phyloP scores from a whole-genome alignment of 257 asterid genomes.

The Lavandula angustifolia region DNA sequence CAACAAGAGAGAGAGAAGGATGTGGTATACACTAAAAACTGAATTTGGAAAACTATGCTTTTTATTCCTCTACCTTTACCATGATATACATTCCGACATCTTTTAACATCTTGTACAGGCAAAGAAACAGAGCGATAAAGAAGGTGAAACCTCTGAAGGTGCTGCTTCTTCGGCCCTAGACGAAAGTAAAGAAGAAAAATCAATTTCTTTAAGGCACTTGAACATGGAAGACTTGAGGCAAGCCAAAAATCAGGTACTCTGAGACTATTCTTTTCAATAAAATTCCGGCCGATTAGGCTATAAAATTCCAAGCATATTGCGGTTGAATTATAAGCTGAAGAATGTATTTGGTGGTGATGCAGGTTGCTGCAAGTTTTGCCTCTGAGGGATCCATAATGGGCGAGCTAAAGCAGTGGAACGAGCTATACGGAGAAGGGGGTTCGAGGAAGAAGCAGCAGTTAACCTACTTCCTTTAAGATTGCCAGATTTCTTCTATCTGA shows the following conservation, averaged over 20 bases:
- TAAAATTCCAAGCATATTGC: neutral
- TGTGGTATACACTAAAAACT: conserved; percentile 44
- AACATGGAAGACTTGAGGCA: conserved; percentile 92
- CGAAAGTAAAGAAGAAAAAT: conserved; percentile 55
- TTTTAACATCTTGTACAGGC: conserved; percentile 41
- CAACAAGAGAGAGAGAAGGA: conserved; percentile 74
- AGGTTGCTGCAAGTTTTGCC: conserved; percentile 97
- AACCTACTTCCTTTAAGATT: conserved; percentile 71
- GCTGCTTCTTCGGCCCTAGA: conserved; percentile 45
- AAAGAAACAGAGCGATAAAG: conserved; percentile 48
- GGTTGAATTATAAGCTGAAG: neutral
- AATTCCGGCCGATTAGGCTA: neutral
- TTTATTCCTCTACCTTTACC: neutral
- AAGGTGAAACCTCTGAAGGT: conserved; percentile 49
- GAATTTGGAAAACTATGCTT: conserved; percentile 26
- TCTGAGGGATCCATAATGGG: conserved; percentile 85
- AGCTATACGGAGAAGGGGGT: conserved; percentile 92
- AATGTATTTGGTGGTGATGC: conserved; percentile 16
- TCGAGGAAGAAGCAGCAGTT: conserved; percentile 84
- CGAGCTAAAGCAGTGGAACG: conserved; percentile 95
- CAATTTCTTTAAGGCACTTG: conserved; percentile 66
- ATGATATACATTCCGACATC: neutral
- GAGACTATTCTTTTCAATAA: neutral
- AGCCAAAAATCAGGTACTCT: conserved; percentile 85
- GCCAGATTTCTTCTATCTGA: neutral